These are phyloP conservation scores for Alternaria panax DNA, from an alignment of 2,329 filamentous ascomycete genomes.

Conservation along the genomic window DNA sequence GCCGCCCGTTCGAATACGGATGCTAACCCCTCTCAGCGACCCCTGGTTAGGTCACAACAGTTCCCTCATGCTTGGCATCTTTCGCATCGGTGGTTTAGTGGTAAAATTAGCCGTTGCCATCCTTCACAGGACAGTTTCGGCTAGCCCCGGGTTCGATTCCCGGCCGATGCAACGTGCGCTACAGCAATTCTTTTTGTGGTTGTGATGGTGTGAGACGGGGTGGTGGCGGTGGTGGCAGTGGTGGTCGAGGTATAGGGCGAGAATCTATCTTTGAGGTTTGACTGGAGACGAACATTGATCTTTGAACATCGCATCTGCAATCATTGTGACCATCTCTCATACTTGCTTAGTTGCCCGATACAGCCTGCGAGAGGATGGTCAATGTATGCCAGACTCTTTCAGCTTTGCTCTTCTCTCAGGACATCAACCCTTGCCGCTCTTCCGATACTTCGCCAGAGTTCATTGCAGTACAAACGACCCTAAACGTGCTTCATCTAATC, in stretches of 20 bases:
- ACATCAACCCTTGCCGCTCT: no score
- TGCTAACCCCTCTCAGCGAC: not conserved
- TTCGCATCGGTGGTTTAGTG: slow-evolving; percentile 41
- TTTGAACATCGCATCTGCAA: not conserved
- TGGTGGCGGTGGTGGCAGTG: not conserved
- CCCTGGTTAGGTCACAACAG: slow-evolving; percentile 17
- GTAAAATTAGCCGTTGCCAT: slow-evolving; percentile 44
- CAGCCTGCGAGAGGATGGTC: not conserved
- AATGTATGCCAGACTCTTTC: not conserved
- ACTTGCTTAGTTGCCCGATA: no score
- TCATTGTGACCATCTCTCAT: not conserved
- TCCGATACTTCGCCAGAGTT: no score
- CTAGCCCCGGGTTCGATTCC: slow-evolving; percentile 43
- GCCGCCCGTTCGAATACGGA: not conserved
- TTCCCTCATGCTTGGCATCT: not conserved
- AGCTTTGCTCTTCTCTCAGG: not conserved
- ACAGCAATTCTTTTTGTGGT: not conserved
- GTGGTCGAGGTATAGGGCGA: not conserved
- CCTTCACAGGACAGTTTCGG: slow-evolving; percentile 23
- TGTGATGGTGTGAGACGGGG: not conserved
- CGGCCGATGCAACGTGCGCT: slow-evolving; percentile 28
- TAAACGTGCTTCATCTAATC: no score
- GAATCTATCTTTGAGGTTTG: not conserved
- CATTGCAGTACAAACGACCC: no score
- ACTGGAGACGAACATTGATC: not conserved